Base-by-base conservation (phyloP, 2,329 filamentous ascomycete species). In the Zopfia rhizophila region DNA sequence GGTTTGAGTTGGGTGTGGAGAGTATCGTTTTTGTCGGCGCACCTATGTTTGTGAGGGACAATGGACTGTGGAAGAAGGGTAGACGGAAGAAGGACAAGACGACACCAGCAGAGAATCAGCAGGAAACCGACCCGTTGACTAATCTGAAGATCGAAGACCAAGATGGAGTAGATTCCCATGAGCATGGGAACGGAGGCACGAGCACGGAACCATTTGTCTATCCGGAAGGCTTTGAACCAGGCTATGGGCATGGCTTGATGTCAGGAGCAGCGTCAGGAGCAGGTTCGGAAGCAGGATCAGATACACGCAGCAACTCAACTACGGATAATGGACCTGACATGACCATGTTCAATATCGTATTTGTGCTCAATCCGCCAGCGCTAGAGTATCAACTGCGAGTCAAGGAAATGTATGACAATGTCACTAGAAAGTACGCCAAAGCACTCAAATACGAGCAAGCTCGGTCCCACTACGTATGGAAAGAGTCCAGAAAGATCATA, bases 321-420 rank as follows among this genome's bases (percentile, higher is more conserved):
- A 73, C 71, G 11, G 55, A 58, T 28, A 79, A 87, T 51, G 79
- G 84, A 63, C 60, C 49, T n/a, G 86, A 89, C 66, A 92, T 97
- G 89, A 91, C 87, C 53, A 97, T 97, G 93, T 99, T 99, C 74
- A 96, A 97, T 69, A 83, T 97, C 8, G 91, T 97, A 17, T 97
- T 97, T 69, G 89, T 96, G 38, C 77, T 97, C 55, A 88, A 90
- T 56, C 89, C 91, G 3, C 87, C 87, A 37, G 84, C 87, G 39
- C 79, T 92, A 45, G 89, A 96, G 65, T 86, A 88, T 55, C 88
- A 89, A 45, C 79, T 77, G 63, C 77, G 83, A 10, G 77, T 95
- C 32, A 83, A 88, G 30, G 89, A 95, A 54, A 86, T 97, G 66
- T 96, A 96, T 69, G 82, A 89, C 41, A 89, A 96, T 68, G 87